Evolutionary conservation across 2,329 filamentous ascomycete species (phyloP).

Genomic region (Chaetomium olivaceum): DNA sequence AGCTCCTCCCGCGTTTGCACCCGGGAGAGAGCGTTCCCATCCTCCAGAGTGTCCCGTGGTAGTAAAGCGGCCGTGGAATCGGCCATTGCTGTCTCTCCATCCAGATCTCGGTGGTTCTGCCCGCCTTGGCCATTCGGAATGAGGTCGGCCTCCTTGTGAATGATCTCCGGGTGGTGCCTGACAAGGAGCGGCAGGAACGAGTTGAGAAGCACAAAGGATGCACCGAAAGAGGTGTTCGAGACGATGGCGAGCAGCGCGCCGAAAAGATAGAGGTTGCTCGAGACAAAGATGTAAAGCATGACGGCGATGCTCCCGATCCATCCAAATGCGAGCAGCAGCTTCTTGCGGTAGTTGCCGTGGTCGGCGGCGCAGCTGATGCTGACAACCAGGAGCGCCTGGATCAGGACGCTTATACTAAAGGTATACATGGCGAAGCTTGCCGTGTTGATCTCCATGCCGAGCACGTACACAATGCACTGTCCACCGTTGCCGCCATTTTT

Average conservation of each 20-base stretch:
- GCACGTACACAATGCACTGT: slow-evolving; percentile 80
- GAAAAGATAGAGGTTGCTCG: slow-evolving; percentile 73
- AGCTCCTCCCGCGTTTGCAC: slow-evolving; percentile 49
- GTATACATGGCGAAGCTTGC: slow-evolving; percentile 97
- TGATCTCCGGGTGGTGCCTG: slow-evolving; percentile 69
- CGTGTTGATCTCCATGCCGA: slow-evolving; percentile 88
- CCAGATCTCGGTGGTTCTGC: slow-evolving; percentile 37
- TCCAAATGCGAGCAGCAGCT: slow-evolving; percentile 80
- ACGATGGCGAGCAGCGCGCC: slow-evolving; percentile 84
- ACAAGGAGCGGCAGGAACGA: slow-evolving; percentile 92
- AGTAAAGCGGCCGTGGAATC: slow-evolving; percentile 53
- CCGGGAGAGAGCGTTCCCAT: slow-evolving; percentile 40
- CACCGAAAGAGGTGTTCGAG: slow-evolving; percentile 91
- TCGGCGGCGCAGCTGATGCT: slow-evolving; percentile 96
- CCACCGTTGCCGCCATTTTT: slow-evolving; percentile 47
- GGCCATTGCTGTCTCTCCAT: slow-evolving; percentile 35
- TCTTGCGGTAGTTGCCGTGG: slow-evolving; percentile 89
- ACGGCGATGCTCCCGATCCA: slow-evolving; percentile 77
- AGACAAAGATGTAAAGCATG: slow-evolving; percentile 83
- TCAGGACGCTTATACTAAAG: slow-evolving; percentile 85
- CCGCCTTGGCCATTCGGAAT: slow-evolving; percentile 40
- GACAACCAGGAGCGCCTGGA: slow-evolving; percentile 88
- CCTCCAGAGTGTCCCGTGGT: slow-evolving; percentile 37
- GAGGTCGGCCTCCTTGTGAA: slow-evolving; percentile 35
- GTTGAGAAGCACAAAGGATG: slow-evolving; percentile 92